A percentile compares a stretch with the other conserved stretches of the same genome.
phyloP scores from a whole-genome alignment of 805 yeast species.

The Lipomyces lipofer region DNA sequence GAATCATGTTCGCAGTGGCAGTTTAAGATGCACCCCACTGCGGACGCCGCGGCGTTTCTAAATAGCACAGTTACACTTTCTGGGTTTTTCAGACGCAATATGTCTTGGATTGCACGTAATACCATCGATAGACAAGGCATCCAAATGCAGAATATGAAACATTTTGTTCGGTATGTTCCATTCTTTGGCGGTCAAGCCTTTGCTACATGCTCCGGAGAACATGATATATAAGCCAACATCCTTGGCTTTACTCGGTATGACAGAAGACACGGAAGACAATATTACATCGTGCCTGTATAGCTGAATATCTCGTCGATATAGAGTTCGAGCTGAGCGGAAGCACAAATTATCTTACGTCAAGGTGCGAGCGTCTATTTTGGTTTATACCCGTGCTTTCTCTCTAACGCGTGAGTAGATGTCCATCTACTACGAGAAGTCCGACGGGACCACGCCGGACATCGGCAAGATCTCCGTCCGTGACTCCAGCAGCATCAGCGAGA shows the following conservation, averaged over 20 bases:
- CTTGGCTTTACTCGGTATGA: background rate
- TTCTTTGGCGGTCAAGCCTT: background rate
- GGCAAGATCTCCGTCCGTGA: background rate
- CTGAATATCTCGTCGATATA: too few relatives aligned
- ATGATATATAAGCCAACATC: background rate
- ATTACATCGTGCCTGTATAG: too few relatives aligned
- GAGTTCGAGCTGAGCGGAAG: background rate
- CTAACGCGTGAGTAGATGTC: background rate
- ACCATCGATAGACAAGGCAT: background rate
- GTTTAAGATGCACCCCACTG: background rate
- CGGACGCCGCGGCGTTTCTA: background rate
- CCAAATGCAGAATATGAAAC: background rate
- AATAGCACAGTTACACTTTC: background rate
- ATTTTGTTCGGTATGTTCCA: background rate
- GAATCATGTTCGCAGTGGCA: too few relatives aligned
- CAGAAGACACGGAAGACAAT: background rate
- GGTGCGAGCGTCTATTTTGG: background rate
- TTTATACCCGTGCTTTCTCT: background rate
- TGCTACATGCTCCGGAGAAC: background rate
- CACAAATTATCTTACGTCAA: background rate
- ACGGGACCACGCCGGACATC: background rate
- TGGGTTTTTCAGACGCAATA: background rate
- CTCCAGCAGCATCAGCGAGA: constrained; percentile 1
- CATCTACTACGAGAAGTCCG: background rate
- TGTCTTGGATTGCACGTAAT: background rate